Evolutionary conservation across 805 yeast species (phyloP).

Genomic region (Yamadazyma phyllophila): DNA sequence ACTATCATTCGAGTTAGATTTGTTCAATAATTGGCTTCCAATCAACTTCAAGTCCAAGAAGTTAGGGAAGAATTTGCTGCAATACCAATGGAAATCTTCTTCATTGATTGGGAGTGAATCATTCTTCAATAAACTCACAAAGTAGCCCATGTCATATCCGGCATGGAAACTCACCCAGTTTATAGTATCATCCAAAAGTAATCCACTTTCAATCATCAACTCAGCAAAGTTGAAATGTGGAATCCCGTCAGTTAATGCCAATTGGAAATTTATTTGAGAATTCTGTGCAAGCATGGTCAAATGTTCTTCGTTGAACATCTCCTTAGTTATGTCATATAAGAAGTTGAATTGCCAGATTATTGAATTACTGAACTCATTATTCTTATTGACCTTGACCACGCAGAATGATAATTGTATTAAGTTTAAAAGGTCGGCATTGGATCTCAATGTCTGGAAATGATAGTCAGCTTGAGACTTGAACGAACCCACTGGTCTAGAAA

Average conservation of each 20-base stretch:
- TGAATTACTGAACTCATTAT: constrained; percentile 57
- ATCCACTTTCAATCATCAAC: constrained; percentile 78
- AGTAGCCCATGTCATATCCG: constrained; percentile 93
- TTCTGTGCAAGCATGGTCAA: constrained; percentile 75
- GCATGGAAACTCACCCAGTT: constrained; percentile 91
- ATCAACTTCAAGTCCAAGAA: constrained; percentile 75
- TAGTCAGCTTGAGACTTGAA: constrained; percentile 87
- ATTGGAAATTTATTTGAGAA: constrained; percentile 73
- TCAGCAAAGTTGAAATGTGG: constrained; percentile 80
- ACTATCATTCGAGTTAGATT: constrained; percentile 10
- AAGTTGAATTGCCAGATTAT: constrained; percentile 98
- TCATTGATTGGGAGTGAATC: constrained; percentile 76
- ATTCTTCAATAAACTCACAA: constrained; percentile 73
- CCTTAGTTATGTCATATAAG: constrained; percentile 67
- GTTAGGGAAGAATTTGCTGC: constrained; percentile 72
- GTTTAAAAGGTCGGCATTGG: constrained; percentile 83
- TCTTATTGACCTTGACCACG: constrained; percentile 32
- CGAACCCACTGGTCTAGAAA: constrained; percentile 93
- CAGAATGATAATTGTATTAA: constrained; percentile 69
- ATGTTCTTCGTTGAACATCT: constrained; percentile 87
- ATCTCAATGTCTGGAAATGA: constrained; percentile 91
- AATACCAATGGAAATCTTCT: constrained; percentile 71
- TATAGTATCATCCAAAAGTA: constrained; percentile 65
- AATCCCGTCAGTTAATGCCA: constrained; percentile 75
- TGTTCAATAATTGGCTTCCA: constrained; percentile 35